Evolutionary conservation across 805 yeast species (phyloP).

Genomic region (Cyberlindnera petersonii): DNA sequence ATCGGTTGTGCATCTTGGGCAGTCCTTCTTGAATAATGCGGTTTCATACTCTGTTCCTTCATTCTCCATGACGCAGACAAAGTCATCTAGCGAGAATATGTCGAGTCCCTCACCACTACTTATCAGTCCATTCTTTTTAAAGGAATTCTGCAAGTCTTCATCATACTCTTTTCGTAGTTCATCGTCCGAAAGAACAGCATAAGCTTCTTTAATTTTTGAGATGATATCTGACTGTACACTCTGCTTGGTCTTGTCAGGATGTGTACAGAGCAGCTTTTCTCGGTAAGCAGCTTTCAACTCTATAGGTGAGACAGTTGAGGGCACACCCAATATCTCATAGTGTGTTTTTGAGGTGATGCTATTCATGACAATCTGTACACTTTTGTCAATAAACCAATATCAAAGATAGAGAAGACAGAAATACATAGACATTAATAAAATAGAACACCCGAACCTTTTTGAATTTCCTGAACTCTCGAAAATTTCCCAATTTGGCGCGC

Average conservation of each 20-base stretch:
- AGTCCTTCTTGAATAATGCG: constrained; percentile 45
- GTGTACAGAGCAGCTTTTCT: constrained; percentile 52
- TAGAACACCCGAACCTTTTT: no score
- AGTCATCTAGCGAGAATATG: constrained; percentile 58
- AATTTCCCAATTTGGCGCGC: no score
- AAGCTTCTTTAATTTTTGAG: constrained; percentile 59
- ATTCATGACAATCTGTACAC: no score
- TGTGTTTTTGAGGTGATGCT: constrained; percentile 29
- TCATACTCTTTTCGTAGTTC: constrained; percentile 49
- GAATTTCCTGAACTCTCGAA: no score
- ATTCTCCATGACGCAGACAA: constrained; percentile 38
- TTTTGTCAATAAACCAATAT: not conserved
- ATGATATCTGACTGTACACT: constrained; percentile 27
- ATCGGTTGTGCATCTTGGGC: constrained; percentile 61
- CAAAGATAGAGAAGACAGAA: not conserved
- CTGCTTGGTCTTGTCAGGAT: constrained; percentile 68
- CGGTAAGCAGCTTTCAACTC: constrained; percentile 65
- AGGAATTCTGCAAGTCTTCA: constrained; percentile 32
- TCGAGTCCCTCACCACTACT: constrained; percentile 68
- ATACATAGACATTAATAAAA: no score
- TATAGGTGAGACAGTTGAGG: constrained; percentile 31
- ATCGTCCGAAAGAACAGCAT: constrained; percentile 45
- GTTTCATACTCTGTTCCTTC: constrained; percentile 31
- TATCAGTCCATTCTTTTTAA: constrained; percentile 32
- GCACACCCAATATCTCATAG: constrained; percentile 58